Conservation (phyloP, 177 flowering plant species). For the Vitis hybrid region DNA sequence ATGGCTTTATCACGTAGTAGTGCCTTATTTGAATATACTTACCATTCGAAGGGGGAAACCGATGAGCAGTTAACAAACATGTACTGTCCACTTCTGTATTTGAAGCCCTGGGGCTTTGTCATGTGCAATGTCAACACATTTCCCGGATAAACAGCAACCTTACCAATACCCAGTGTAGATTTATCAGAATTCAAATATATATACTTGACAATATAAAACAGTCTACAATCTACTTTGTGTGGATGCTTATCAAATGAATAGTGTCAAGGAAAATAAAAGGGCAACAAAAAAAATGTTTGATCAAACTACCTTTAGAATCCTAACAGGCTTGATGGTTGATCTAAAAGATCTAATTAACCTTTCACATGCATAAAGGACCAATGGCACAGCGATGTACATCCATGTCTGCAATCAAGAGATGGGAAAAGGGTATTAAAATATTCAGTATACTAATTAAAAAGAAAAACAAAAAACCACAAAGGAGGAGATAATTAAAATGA, state of each 20-base stretch:
- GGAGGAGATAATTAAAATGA: not conserved
- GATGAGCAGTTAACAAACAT: conserved; percentile 37
- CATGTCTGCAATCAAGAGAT: conserved; percentile 24
- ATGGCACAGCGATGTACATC: conserved; percentile 37
- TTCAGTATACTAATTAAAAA: too few species aligned
- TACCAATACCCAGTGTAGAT: not conserved
- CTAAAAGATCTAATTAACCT: conserved; percentile 29
- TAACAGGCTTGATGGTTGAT: conserved; percentile 29
- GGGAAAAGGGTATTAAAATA: not conserved
- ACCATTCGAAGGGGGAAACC: conserved; percentile 44
- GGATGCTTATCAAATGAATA: too few species aligned
- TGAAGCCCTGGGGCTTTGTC: conserved; percentile 33
- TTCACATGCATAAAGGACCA: conserved; percentile 25
- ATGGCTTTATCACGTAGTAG: not conserved
- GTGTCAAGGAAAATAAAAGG: too few species aligned
- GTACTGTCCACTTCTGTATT: conserved; percentile 41
- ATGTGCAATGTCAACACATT: conserved; percentile 33
- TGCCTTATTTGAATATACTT: not conserved
- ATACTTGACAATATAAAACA: not conserved
- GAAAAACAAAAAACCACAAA: too few species aligned
- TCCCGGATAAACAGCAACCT: conserved; percentile 40
- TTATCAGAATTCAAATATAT: not conserved
- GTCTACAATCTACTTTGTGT: not conserved
- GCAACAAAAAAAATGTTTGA: not conserved
- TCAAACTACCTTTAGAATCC: conserved; percentile 25